Base-by-base conservation (phyloP, 768 basidiomycete species). In the Tricholoma sp. region DNA sequence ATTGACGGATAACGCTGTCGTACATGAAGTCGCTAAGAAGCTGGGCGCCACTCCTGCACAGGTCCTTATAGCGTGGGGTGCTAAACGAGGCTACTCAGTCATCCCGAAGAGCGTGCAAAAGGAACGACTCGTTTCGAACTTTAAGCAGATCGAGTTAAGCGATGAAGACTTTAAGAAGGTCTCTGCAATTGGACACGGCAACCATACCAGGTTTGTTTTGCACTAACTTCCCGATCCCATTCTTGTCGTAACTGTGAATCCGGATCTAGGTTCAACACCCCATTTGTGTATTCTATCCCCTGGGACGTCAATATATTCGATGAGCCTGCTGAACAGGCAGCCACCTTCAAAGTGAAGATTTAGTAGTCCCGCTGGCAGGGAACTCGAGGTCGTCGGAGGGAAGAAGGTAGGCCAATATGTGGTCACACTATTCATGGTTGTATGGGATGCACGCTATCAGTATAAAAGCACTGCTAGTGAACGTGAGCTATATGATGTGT, bases 31-130 rank as follows among this genome's bases (percentile, higher is more conserved):
- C 48, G 91, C 90, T 18, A 69, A 82, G 58, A 77, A 75, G 63
- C 76, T 87, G 34, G 73, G 74, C 33, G 86, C 83, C 4, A 86
- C 86, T 1, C 74, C 89, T 2, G 92, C 91, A 0, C 89, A 94
- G 69, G 86, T 94, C 36, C 77, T 94, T 54, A 73, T 96, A 58
- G 89, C 90, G 0, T 95, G 91, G 91, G 87, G 83, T 11, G 80
- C 72, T 36, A 68, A 84, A 62, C 80, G 90, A 41, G 92, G 91
- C 11, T 86, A 84, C 69, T 85, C 84, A 8, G 87, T 94, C 59
- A 91, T 94, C 63, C 92, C 92, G 15, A 94, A 94, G 79, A 85
- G 83, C 54, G 88, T 91, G 28, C 76, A 85, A 56, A 76, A 86
- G 65, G 81, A 75, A 3, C 87, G 88, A 39, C 86, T 91, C 71